Conservation (phyloP, 2,329 filamentous ascomycete genomes). For the Zasmidium cellare region DNA sequence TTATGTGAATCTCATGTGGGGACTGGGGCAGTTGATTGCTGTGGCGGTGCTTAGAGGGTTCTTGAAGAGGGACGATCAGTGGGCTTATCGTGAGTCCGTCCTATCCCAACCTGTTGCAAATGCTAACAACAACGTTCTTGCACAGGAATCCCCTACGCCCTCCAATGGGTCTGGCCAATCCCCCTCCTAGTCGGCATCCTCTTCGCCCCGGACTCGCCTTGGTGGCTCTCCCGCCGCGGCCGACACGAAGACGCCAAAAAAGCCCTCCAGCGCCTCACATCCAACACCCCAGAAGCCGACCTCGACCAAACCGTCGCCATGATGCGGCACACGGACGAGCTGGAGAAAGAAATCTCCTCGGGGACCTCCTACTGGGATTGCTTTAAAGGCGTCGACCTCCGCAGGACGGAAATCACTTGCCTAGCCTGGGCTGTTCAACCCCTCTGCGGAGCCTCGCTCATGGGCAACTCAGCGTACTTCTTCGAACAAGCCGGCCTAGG, state of each 20-base stretch:
- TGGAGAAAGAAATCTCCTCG: constrained; percentile 30
- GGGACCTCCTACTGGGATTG: constrained; percentile 36
- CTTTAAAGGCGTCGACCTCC: constrained; percentile 36
- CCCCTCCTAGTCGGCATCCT: constrained; percentile 34
- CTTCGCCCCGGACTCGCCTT: constrained; percentile 32
- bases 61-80: constrained; percentile 23
- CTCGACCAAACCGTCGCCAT: constrained; percentile 27
- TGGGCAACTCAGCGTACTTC: constrained; percentile 38
- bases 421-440: constrained; percentile 34
- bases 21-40: constrained; percentile 59
- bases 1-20: constrained; percentile 63
- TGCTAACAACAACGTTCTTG: not conserved
- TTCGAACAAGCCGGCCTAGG: constrained; percentile 38
- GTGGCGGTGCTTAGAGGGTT: constrained; percentile 35
- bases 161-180: constrained; percentile 52
- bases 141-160: constrained; percentile 38
- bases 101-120: too few species aligned
- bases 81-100: constrained; percentile 36
- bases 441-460: constrained; percentile 34
- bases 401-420: constrained; percentile 38
- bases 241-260: constrained; percentile 29
- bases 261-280: constrained; percentile 28
- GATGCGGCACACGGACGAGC: constrained; percentile 26
- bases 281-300: constrained; percentile 19
- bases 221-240: constrained; percentile 33